phyloP scores from a whole-genome alignment of 2,329 filamentous ascomycete species.

The Parastagonospora avenae region DNA sequence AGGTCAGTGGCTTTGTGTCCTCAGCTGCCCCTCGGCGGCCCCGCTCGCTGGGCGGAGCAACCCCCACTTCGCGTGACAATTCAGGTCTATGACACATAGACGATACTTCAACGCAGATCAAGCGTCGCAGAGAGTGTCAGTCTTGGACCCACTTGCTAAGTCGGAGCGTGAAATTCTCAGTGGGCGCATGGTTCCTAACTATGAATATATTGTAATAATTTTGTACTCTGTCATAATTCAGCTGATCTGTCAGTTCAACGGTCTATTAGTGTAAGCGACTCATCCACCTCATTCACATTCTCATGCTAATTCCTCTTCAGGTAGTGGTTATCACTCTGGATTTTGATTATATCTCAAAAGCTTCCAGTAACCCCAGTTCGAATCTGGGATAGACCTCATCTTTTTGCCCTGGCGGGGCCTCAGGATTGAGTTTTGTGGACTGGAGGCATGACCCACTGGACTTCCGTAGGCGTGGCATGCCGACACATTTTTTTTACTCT shows the following conservation, averaged over 20 bases:
- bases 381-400: slow-evolving; percentile 13
- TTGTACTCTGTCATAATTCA: neutral
- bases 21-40: too few species aligned
- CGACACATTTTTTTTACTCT: too few species aligned
- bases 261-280: neutral
- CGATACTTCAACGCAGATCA: too few species aligned
- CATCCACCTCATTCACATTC: neutral
- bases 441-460: neutral
- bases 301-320: neutral
- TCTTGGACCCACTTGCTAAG: too few species aligned
- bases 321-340: slow-evolving; percentile 37
- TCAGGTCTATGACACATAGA: too few species aligned
- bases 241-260: neutral
- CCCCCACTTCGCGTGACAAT: too few species aligned
- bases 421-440: neutral
- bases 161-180: neutral
- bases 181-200: neutral
- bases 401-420: neutral
- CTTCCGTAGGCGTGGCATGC: too few species aligned
- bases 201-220: neutral
- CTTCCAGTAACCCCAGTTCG: slow-evolving; percentile 37
- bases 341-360: slow-evolving; percentile 21
- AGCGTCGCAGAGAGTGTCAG: too few species aligned
- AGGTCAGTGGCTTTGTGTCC: too few species aligned
- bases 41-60: too few species aligned